Evolutionary conservation across 805 yeast genomes (phyloP).

Genomic region (Diddensiella transvaalensis): DNA sequence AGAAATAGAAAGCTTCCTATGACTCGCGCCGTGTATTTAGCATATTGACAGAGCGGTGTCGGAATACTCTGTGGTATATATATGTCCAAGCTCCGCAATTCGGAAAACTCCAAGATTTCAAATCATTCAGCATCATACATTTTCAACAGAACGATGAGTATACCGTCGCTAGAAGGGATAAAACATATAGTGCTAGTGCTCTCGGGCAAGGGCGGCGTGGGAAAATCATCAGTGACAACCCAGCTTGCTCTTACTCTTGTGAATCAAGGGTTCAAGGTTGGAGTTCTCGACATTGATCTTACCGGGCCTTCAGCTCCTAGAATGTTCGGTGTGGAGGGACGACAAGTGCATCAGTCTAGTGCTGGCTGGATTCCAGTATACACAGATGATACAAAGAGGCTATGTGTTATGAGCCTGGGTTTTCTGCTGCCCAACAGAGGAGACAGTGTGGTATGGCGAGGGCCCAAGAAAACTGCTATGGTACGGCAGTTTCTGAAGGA

Average conservation of each 20-base stretch:
- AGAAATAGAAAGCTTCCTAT: no score
- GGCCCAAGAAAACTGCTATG: conserved; percentile 98
- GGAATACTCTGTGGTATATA: no score
- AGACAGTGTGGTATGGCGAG: conserved; percentile 95
- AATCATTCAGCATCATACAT: neutral
- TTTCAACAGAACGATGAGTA: neutral
- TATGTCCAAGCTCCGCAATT: no score
- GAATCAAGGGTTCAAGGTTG: conserved; percentile 72
- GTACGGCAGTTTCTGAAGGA: conserved; percentile 87
- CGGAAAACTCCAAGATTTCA: neutral
- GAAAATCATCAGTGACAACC: conserved; percentile 92
- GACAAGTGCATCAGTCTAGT: conserved; percentile 74
- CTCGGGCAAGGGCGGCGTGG: conserved; percentile 97
- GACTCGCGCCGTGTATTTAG: no score
- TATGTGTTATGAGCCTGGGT: conserved; percentile 83
- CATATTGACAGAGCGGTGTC: no score
- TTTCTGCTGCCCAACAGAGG: conserved; percentile 81
- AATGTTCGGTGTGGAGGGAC: conserved; percentile 85
- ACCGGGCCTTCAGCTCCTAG: conserved; percentile 97
- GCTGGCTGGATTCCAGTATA: conserved; percentile 93
- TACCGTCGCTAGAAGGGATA: conserved; percentile 41
- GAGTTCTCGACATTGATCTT: conserved; percentile 89
- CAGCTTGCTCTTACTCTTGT: conserved; percentile 85
- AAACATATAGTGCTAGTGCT: conserved; percentile 77
- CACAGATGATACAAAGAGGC: conserved; percentile 40